Percentiles rank a stretch among this genome's conserved stretches.
Evolutionary conservation across 768 basidiomycete genomes (phyloP).

Genomic region (Trametes maxima): DNA sequence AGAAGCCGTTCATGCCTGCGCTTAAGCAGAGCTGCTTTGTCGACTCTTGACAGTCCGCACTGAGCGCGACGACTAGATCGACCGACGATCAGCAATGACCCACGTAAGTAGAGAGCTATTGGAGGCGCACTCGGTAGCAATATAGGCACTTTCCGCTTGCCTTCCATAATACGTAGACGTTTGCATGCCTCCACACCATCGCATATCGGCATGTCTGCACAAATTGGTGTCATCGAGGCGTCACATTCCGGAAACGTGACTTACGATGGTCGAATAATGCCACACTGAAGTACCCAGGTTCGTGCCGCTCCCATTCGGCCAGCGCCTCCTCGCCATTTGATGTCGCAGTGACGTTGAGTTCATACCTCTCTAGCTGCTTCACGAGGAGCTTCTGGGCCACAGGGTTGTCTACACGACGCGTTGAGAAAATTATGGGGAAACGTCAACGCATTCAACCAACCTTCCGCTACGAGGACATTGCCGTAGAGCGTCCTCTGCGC

Average conservation of each 20-base stretch:
- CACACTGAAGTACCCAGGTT: constrained; percentile 67
- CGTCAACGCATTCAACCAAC: constrained; percentile 33
- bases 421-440: not conserved
- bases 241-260: constrained; percentile 24
- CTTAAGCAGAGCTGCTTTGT: constrained; percentile 77
- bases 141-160: constrained; percentile 50
- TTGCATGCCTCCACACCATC: constrained; percentile 79
- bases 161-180: constrained; percentile 60
- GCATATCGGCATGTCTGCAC: constrained; percentile 73
- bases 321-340: constrained; percentile 71
- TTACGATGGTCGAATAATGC: constrained; percentile 78
- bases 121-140: constrained; percentile 55
- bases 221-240: not conserved
- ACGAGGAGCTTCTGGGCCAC: constrained; percentile 69
- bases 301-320: constrained; percentile 67
- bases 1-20: constrained; percentile 77
- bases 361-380: constrained; percentile 64
- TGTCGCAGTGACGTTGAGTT: constrained; percentile 63
- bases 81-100: not conserved
- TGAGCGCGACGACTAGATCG: constrained; percentile 63
- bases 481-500: constrained; percentile 61
- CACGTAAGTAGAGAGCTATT: not conserved
- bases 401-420: constrained; percentile 55
- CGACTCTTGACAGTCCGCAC: constrained; percentile 77
- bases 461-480: constrained; percentile 74